Conservation (phyloP, 371 early-diverging fungal species). For the Apophysomyces sp. region DNA sequence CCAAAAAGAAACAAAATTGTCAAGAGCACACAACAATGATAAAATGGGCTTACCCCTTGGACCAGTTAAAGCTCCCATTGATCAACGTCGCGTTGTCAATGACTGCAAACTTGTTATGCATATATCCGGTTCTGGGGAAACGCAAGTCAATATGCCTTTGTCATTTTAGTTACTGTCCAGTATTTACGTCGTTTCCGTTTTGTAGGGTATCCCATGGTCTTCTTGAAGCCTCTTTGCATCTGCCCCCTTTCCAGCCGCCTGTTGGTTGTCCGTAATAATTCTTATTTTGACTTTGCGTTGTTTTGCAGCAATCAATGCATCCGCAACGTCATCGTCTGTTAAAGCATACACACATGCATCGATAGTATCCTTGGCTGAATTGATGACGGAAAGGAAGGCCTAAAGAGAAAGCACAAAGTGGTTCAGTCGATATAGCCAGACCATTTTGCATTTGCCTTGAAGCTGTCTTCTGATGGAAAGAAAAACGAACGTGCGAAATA, state of each 20-base stretch:
- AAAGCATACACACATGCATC: conserved; percentile 68
- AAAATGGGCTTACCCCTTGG: conserved; percentile 42
- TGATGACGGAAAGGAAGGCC: conserved; percentile 53
- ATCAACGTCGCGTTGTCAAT: conserved; percentile 46
- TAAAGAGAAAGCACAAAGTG: conserved; percentile 8
- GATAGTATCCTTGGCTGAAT: conserved; percentile 51
- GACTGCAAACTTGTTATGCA: conserved; percentile 66
- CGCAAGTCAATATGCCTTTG: not conserved
- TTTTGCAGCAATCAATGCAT: conserved; percentile 57
- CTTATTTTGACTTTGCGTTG: conserved; percentile 52
- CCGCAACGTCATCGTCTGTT: conserved; percentile 67
- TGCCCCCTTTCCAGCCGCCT: conserved; percentile 56
- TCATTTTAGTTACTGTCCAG: not conserved
- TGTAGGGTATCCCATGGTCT: conserved; percentile 54
- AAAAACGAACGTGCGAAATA: conserved; percentile 52
- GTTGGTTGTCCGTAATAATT: conserved; percentile 66
- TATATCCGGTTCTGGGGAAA: conserved; percentile 38
- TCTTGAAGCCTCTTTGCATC: conserved; percentile 55
- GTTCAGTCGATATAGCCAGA: not conserved
- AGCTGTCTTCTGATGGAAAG: conserved; percentile 68
- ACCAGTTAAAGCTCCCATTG: conserved; percentile 66
- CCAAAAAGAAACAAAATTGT: conserved; percentile 1
- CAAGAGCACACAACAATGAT: not conserved
- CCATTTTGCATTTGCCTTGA: conserved; percentile 27
- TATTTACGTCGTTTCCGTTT: conserved; percentile 49